Evolutionary conservation across 75 land plant genomes (phyloP).

Genomic region (Larix kaempferi): DNA sequence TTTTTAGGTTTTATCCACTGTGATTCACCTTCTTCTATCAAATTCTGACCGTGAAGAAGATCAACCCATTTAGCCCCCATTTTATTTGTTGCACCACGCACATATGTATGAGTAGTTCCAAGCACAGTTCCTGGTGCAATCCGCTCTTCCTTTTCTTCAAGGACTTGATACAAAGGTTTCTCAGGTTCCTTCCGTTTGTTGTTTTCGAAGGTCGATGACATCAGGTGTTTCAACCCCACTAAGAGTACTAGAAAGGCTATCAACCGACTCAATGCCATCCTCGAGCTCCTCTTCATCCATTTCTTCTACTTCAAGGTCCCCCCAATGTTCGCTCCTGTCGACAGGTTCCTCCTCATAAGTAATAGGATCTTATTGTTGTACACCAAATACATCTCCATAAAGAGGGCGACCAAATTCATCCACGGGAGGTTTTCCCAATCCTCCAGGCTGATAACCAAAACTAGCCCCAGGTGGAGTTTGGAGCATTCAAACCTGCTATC

Average conservation of each 20-base stretch:
- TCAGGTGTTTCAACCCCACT: constrained; percentile 99
- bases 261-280: constrained; percentile 90
- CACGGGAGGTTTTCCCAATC: constrained; percentile 99
- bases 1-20: too few species aligned
- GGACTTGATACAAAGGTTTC: constrained; percentile 87
- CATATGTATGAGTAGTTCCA: constrained; percentile 92
- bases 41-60: too few species aligned
- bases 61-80: constrained; percentile 13
- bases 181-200: constrained; percentile 95
- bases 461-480: constrained; percentile 95
- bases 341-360: constrained; percentile 97
- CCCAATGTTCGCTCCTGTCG: constrained; percentile 95
- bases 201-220: constrained; percentile 96
- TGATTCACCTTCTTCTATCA: too few species aligned
- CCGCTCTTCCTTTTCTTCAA: constrained; percentile 95
- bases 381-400: constrained; percentile 99
- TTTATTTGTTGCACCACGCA: constrained; percentile 8
- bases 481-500: constrained; percentile 95
- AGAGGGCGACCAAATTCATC: constrained; percentile 94
- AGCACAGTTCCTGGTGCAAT: constrained; percentile 81
- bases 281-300: constrained; percentile 82
- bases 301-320: constrained; percentile 87
- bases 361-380: constrained; percentile 68
- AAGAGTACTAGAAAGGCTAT: constrained; percentile 94
- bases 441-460: constrained; percentile 99